Evolutionary conservation across 2,329 filamentous ascomycete species (phyloP), one percentile per base, ranked within the genome.

Genomic region (Drechslerella dactyloides): DNA sequence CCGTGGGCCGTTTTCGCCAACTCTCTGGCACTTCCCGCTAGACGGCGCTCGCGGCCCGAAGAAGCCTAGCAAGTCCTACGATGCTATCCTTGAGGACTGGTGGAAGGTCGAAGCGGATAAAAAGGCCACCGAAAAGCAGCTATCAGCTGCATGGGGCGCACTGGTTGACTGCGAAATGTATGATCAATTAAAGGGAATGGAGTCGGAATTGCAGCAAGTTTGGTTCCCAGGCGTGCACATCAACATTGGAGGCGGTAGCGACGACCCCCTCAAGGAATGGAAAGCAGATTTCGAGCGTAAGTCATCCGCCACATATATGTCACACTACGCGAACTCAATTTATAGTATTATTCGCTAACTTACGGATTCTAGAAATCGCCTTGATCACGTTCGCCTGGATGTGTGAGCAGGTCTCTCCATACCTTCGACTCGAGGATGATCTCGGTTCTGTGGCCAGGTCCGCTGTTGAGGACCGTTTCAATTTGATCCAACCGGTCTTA

Each of bases 1-100:
- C 19, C 82, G 85, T 6, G 78, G 81, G 0, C 82, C 84, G 0
- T 87, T 86, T 68, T 79, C 78, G 15, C 84, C 85, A 11, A 83
- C 85, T 1, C 77, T 86, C 1, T 86, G 83, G 84, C 82, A 82
- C 46, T 81, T 83, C 30, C 79, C 81, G 15, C 11, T 13, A 42
- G 37, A 42, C 15, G 4, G 66, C 68, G 17, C 64, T 64, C 11
- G 70, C 69, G 69, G 23, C 75, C 56, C 70, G 68, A 30, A 73
- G 21, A 10, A 46, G 4, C 24, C 77, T 17, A 77, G 75, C 15
- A 37, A 37, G 27, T 42, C 2, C 23, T 11, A 24, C 42, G 52
- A 46, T 35, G 17, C 7, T 10, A 37, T 24, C 46, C 37, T 30
- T 37, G 30, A 21, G 46, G 30, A 52, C 74, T 35, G 23, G 63